Conservation (phyloP, 495 filamentous ascomycete species). For the Sordaria brevicollis region DNA sequence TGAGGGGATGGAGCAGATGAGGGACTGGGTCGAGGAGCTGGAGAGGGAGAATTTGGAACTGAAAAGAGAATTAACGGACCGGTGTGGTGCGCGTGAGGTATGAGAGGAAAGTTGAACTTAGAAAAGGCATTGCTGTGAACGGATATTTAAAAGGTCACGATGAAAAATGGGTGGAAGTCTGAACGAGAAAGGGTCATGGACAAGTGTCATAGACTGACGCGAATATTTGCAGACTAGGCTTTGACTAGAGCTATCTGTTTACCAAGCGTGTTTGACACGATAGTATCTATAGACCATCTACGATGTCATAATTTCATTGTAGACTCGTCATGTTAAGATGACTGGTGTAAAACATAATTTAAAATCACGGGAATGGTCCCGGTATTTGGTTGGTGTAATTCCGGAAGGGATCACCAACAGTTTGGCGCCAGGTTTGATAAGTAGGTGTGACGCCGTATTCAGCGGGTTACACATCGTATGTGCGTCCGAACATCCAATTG, state of each 20-base stretch:
- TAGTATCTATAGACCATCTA: too few relatives aligned
- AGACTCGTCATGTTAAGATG: neutral
- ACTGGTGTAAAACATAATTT: neutral
- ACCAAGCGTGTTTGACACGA: neutral
- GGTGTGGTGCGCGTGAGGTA: neutral
- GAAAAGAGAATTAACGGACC: neutral
- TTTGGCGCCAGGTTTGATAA: neutral
- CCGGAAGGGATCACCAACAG: neutral
- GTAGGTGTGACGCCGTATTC: neutral
- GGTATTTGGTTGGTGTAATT: neutral
- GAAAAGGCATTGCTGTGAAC: too few relatives aligned
- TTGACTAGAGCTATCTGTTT: neutral
- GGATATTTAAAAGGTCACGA: neutral
- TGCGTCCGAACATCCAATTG: neutral
- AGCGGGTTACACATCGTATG: neutral
- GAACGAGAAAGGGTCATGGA: neutral
- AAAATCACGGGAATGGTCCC: neutral
- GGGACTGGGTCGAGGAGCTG: conserved; percentile 6
- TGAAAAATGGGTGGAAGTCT: neutral
- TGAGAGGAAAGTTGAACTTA: neutral
- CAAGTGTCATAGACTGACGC: neutral
- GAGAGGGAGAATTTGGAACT: conserved; percentile 10
- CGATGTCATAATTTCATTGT: neutral
- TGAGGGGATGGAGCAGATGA: conserved; percentile 30
- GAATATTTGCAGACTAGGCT: neutral